Evolutionary conservation across 2,329 filamentous ascomycete genomes (phyloP).

Genomic region (Fusarium nisikadoi): DNA sequence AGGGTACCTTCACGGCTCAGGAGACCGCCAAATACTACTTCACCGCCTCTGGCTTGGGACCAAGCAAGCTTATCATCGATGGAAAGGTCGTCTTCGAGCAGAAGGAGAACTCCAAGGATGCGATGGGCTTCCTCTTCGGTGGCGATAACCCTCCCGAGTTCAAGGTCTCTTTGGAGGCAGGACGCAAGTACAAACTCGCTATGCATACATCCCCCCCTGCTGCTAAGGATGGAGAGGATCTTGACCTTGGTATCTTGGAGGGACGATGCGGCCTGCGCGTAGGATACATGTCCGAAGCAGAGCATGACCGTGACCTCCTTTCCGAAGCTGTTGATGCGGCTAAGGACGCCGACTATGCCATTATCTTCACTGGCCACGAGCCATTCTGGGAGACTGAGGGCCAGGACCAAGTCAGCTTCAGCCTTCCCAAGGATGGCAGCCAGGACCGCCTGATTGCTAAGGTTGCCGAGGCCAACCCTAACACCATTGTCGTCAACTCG

Average conservation of each 20-base stretch:
- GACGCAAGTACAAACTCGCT: conserved; percentile 47
- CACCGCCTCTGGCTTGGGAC: conserved; percentile 46
- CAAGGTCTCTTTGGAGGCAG: conserved; percentile 44
- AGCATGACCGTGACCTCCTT: conserved; percentile 51
- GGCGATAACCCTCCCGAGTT: conserved; percentile 46
- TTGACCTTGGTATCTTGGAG: conserved; percentile 49
- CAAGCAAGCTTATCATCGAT: conserved; percentile 47
- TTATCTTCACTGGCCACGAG: conserved; percentile 67
- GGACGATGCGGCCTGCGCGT: conserved; percentile 47
- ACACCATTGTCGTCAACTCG: conserved; percentile 70
- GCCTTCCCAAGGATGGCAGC: conserved; percentile 68
- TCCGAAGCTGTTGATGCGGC: conserved; percentile 67
- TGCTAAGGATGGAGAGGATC: conserved; percentile 33
- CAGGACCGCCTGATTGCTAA: conserved; percentile 69
- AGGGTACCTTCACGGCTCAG: conserved; percentile 46
- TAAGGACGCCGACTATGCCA: conserved; percentile 68
- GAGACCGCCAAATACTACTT: conserved; percentile 49
- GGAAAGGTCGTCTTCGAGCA: conserved; percentile 48
- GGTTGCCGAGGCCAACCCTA: conserved; percentile 66
- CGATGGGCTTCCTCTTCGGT: conserved; percentile 51
- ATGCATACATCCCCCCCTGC: conserved; percentile 47
- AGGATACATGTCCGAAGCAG: conserved; percentile 47
- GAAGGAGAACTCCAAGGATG: conserved; percentile 45
- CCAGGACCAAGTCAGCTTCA: conserved; percentile 77
- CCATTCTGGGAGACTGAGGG: conserved; percentile 60